phyloP scores from a whole-genome alignment of 106 monocot genomes.

The Allium sativum region DNA sequence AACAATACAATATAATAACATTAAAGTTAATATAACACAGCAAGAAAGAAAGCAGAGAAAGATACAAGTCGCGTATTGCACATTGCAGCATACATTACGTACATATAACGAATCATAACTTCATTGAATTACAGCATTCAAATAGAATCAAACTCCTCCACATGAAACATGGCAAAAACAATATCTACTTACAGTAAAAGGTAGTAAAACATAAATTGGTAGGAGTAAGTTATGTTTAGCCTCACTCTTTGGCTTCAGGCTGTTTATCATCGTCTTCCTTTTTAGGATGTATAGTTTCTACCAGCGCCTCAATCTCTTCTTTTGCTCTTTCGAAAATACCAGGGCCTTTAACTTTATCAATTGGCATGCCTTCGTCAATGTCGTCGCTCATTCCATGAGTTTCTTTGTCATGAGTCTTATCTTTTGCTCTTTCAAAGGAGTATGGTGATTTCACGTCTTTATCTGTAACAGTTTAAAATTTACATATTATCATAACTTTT shows the following conservation, averaged over 20 bases:
- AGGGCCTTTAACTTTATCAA: conserved; percentile 62
- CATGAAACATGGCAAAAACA: too few relatives aligned
- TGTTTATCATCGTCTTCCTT: conserved; percentile 4
- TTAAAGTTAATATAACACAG: too few relatives aligned
- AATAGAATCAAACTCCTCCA: too few relatives aligned
- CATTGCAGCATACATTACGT: too few relatives aligned
- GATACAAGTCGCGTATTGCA: too few relatives aligned
- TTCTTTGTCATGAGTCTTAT: conserved; percentile 42
- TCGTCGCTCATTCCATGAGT: conserved; percentile 64
- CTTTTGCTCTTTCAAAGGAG: conserved; percentile 38
- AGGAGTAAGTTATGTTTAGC: not conserved
- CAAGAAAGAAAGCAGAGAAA: too few relatives aligned
- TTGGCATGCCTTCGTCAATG: conserved; percentile 63
- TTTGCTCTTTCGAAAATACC: conserved; percentile 63
- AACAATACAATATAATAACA: too few relatives aligned
- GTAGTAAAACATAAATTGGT: too few relatives aligned
- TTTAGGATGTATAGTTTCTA: conserved; percentile 28
- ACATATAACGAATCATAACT: too few relatives aligned
- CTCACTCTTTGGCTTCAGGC: not conserved
- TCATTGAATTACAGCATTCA: too few relatives aligned
- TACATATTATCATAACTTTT: too few relatives aligned
- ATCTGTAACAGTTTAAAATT: not conserved
- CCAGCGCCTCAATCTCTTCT: conserved; percentile 59
- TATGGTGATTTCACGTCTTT: conserved; percentile 24
- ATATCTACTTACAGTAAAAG: too few relatives aligned